Conservation (phyloP, 2,329 filamentous ascomycete genomes). For the Dactylellina parvicollis region DNA sequence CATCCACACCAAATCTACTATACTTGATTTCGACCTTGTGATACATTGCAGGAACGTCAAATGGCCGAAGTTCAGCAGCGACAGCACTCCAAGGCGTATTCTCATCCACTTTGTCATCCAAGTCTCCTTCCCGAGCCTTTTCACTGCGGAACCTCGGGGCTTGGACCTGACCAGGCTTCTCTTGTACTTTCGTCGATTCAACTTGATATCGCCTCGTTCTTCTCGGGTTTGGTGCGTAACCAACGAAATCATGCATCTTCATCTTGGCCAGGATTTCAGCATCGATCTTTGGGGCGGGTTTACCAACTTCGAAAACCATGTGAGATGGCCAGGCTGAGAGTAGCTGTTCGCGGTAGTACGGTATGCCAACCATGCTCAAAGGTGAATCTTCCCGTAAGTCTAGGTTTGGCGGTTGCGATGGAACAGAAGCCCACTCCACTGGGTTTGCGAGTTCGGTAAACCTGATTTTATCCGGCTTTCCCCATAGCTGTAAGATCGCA, state of each 20-base stretch:
- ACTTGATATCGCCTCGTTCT: slow-evolving; percentile 82
- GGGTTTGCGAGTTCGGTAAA: slow-evolving; percentile 84
- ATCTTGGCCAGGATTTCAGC: slow-evolving; percentile 74
- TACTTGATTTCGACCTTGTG: slow-evolving; percentile 97
- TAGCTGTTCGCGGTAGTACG: slow-evolving; percentile 87
- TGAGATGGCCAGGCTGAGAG: slow-evolving; percentile 90
- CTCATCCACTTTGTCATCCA: slow-evolving; percentile 61
- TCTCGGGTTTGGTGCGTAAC: slow-evolving; percentile 79
- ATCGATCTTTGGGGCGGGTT: slow-evolving; percentile 79
- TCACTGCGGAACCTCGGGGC: slow-evolving; percentile 95
- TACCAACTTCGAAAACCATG: slow-evolving; percentile 83
- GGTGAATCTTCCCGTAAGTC: slow-evolving; percentile 81
- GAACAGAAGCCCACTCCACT: slow-evolving; percentile 77
- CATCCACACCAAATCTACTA: slow-evolving; percentile 98
- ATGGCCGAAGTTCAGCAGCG: slow-evolving; percentile 61
- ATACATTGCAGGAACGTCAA: slow-evolving; percentile 86
- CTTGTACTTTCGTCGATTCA: slow-evolving; percentile 75
- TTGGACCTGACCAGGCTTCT: slow-evolving; percentile 71
- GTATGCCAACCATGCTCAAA: slow-evolving; percentile 85
- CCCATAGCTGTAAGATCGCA: slow-evolving; percentile 85
- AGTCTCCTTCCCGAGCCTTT: slow-evolving; percentile 74
- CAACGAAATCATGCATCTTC: slow-evolving; percentile 77
- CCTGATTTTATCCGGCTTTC: slow-evolving; percentile 82
- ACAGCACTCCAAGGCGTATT: slow-evolving; percentile 76
- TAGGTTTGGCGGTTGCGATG: slow-evolving; percentile 69